Evolutionary conservation across 345 rosid genomes (phyloP).

Genomic region (Moricandia moricandioides): DNA sequence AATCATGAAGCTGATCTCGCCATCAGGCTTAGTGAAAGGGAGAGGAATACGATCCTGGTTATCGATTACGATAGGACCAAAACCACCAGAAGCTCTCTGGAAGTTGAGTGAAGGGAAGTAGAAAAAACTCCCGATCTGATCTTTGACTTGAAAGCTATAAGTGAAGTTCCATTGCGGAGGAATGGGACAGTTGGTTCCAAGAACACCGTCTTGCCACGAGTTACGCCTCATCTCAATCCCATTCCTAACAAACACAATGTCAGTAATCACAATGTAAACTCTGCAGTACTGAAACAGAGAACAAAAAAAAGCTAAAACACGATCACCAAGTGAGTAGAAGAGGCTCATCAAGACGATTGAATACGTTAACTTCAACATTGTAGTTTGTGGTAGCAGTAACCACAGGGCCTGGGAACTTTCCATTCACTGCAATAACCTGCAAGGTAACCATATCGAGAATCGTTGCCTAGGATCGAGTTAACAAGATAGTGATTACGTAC

Average conservation of each 20-base stretch:
- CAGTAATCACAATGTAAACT: not conserved
- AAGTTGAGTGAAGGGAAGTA: slow-evolving; percentile 77
- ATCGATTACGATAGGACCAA: slow-evolving; percentile 73
- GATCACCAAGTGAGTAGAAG: slow-evolving; percentile 79
- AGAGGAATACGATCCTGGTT: slow-evolving; percentile 51
- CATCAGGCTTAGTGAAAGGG: slow-evolving; percentile 81
- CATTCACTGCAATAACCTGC: slow-evolving; percentile 86
- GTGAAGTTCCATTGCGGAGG: slow-evolving; percentile 60
- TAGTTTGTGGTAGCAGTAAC: slow-evolving; percentile 74
- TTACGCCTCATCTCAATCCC: slow-evolving; percentile 84
- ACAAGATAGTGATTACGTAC: no score
- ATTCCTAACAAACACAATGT: slow-evolving; percentile 44
- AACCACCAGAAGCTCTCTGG: slow-evolving; percentile 94
- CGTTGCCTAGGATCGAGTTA: no score
- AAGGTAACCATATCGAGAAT: no score
- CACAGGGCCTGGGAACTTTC: slow-evolving; percentile 69
- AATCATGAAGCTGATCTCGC: slow-evolving; percentile 61
- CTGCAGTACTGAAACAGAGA: not conserved
- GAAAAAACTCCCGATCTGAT: slow-evolving; percentile 92
- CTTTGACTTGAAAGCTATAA: slow-evolving; percentile 83
- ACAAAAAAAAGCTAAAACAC: not conserved
- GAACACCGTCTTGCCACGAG: slow-evolving; percentile 95
- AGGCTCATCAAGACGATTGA: slow-evolving; percentile 66
- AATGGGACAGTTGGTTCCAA: slow-evolving; percentile 84
- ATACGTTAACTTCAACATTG: slow-evolving; percentile 61